Evolutionary conservation across 2,329 filamentous ascomycete species (phyloP).

Genomic region (Periconia macrospinosa): DNA sequence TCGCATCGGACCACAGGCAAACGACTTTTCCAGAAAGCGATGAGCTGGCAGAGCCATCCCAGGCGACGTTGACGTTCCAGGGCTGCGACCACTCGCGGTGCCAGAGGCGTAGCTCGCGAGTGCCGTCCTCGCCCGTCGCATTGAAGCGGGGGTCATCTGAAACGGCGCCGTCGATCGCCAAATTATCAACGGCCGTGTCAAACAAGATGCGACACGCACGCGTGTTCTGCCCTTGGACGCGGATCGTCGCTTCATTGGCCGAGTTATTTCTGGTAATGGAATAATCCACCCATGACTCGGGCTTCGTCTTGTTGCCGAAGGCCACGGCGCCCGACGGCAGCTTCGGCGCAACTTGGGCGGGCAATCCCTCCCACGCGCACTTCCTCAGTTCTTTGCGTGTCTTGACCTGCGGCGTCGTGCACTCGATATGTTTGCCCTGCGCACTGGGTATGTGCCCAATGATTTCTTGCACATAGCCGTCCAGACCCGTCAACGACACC

Average conservation of each 20-base stretch:
- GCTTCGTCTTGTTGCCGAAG: constrained; percentile 29
- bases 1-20: constrained; percentile 89
- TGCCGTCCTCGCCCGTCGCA: constrained; percentile 62
- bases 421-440: constrained; percentile 57
- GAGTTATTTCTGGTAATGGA: constrained; percentile 55
- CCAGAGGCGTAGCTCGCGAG: constrained; percentile 75
- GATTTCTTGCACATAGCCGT: constrained; percentile 53
- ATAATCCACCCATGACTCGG: constrained; percentile 63
- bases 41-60: constrained; percentile 49
- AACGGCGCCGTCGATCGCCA: constrained; percentile 64
- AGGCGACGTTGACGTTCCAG: constrained; percentile 76
- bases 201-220: constrained; percentile 77
- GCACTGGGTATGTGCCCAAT: constrained; percentile 72
- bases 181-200: constrained; percentile 65
- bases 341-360: constrained; percentile 64
- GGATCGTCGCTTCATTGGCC: constrained; percentile 62
- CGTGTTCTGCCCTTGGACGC: constrained; percentile 72
- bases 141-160: constrained; percentile 70
- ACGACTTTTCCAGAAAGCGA: constrained; percentile 62
- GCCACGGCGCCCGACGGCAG: constrained; percentile 4
- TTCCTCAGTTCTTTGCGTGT: constrained; percentile 57
- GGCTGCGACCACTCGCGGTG: constrained; percentile 74
- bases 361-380: constrained; percentile 72
- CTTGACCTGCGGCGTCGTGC: constrained; percentile 42
- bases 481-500: constrained; percentile 55